These are phyloP conservation scores for Fusarium multiceps DNA, from an alignment of 2,329 filamentous ascomycete genomes.

Conservation along the genomic window DNA sequence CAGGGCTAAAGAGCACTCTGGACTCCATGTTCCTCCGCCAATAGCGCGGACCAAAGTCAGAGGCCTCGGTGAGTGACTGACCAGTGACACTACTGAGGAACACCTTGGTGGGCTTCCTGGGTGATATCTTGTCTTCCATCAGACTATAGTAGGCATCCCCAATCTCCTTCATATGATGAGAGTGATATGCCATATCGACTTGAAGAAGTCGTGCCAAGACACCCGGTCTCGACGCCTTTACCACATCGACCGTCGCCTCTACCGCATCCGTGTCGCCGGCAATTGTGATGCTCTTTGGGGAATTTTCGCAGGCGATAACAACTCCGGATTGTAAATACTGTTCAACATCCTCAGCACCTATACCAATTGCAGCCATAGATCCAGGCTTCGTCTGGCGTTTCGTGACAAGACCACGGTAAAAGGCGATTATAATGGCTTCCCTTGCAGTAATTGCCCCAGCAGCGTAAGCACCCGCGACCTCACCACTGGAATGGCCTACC, in stretches of 20 bases:
- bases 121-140: background rate
- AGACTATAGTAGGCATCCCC: background rate
- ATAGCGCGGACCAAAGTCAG: background rate
- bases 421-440: background rate
- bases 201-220: background rate
- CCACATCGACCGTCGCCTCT: background rate
- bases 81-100: slow-evolving; percentile 2
- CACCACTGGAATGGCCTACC: slow-evolving; percentile 5
- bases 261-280: background rate
- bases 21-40: slow-evolving; percentile 7
- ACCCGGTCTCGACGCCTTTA: background rate
- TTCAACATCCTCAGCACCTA: background rate
- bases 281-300: slow-evolving; percentile 1
- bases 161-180: slow-evolving; percentile 3
- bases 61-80: background rate
- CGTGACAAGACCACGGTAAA: background rate
- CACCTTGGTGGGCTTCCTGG: background rate
- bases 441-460: background rate
- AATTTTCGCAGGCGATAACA: slow-evolving; percentile 7
- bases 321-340: background rate
- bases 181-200: slow-evolving; percentile 11
- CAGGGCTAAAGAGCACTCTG: background rate
- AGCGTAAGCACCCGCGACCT: background rate
- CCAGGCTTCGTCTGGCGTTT: background rate
- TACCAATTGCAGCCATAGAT: slow-evolving; percentile 3